phyloP scores from a whole-genome alignment of 257 asterid genomes.

The Nicotiana paniculata region DNA sequence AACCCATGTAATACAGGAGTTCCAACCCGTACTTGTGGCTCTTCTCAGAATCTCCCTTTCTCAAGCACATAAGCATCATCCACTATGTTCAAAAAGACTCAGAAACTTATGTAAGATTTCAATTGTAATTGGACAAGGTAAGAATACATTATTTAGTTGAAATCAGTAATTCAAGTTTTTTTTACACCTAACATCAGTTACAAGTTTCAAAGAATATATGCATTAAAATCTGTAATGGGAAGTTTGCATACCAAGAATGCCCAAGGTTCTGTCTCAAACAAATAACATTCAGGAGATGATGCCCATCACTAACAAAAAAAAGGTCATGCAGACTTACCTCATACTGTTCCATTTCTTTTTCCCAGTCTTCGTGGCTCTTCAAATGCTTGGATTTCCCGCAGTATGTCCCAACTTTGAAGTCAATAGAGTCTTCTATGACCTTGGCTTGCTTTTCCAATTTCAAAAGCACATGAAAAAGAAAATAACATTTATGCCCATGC shows the following conservation, averaged over 20 bases:
- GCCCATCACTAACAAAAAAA: neutral
- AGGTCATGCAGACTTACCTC: slow-evolving; percentile 60
- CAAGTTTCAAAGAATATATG: neutral
- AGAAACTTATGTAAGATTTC: neutral
- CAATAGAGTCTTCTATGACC: slow-evolving; percentile 66
- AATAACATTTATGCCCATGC: neutral
- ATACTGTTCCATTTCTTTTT: slow-evolving; percentile 63
- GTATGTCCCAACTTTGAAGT: slow-evolving; percentile 63
- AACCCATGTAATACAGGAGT: neutral
- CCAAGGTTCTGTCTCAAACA: neutral
- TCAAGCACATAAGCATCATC: neutral
- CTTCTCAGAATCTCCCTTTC: neutral
- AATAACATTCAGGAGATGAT: neutral
- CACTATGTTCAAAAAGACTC: neutral
- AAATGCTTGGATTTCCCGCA: slow-evolving; percentile 54
- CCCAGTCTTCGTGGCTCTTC: slow-evolving; percentile 57
- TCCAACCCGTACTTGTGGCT: neutral
- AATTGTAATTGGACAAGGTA: neutral
- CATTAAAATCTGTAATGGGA: neutral
- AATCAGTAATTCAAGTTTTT: neutral
- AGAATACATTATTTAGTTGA: neutral
- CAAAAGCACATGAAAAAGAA: slow-evolving; percentile 12
- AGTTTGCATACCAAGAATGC: neutral
- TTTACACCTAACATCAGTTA: neutral
- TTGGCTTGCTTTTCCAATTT: slow-evolving; percentile 71